Evolutionary conservation across 2,329 filamentous ascomycete genomes (phyloP), one percentile per base, ranked within the genome.

Genomic region (Drechslerella dactyloides): DNA sequence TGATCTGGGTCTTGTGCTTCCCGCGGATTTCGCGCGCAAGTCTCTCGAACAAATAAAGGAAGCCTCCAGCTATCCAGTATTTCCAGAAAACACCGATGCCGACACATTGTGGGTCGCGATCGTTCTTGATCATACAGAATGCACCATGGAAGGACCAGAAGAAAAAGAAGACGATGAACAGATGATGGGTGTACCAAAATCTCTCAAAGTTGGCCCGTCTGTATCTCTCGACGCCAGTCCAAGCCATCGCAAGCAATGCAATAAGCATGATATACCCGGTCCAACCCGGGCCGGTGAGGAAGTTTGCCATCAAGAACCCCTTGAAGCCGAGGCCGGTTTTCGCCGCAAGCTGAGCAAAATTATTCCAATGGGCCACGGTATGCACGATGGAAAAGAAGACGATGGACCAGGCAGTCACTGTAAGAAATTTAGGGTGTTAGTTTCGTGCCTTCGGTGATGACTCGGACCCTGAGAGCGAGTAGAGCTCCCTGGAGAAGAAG

Each of bases 101-200:
- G 63, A 85, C 83, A 80, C 90, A 93, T 79, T 90, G 93, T 1
- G 90, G 90, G 4, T 89, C 88, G 74, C 89, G 86, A 78, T 94
- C 90, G 58, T 90, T 87, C 80, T 91, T 90, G 77, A 93, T 93
- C 90, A 94, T 93, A 81, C 91, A 93, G 82, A 92, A 94, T 24
- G 89, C 89, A 68, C 90, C 91, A 80, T 96, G 91, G 77, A 93
- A 85, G n/a, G 90, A 88, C 90, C 90, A 94, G 83, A 94, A 93
- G 76, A 93, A 83, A 82, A 94, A 94, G 84, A 94, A 94, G 74
- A 93, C 78, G 80, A 93, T 86, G 79, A 94, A 94, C 79, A 94
- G 85, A 81, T 94, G 91, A 80, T 96, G 90, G 1, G 89, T 91
- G 80, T 92, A 93, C 90, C 91, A 96, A 83, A 94, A 96, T 24